Evolutionary conservation across 768 basidiomycete genomes (phyloP), one percentile per base, ranked within the genome.

Genomic region (Lactarius psammicola): DNA sequence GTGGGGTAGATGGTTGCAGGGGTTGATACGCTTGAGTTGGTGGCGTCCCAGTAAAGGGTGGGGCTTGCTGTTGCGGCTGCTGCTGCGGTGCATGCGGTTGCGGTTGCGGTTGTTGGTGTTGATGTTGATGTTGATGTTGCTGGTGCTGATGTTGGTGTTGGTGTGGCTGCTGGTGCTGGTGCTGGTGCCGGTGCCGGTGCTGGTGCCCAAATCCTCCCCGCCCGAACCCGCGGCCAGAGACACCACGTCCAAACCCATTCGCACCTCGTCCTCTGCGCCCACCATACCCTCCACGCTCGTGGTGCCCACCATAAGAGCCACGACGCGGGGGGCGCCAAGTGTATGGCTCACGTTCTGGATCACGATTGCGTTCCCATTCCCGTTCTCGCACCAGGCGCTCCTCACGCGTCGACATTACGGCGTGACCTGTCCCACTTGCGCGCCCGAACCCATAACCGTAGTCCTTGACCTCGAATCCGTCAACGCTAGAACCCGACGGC

Each of bases 371-470:
- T 73, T 74, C 61, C 72, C 73, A 65, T 69, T 76, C 71, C 70
- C 75, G 73, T 62, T 70, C 72, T 69, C 70, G 63, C 30, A 33
- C 63, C 5, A 74, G 10, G 58, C 73, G 66, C 15, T 74, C 76
- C 28, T 76, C 77, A 28, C 74, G 76, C 5, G 69, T 64, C 10
- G 75, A 64, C 0, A 73, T 67, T 1, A 74, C 69, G 2, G 76
- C 75, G 33, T 79, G 77, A 4, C 78, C 78, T 4, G 68, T 69
- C 4, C 78, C 79, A 66, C 79, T 77, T 11, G 74, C 73, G 15
- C 77, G 74, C 1, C 87, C 87, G 67, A 88, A 88, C 5, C 87
- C 87, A 70, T 77, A 88, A 10, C 88, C 87, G 62, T 80, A 88
- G 70, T 89, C 80, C 66, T 79, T 82, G 53, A 88, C 87, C 62